phyloP scores from a whole-genome alignment of 1,284 basidiomycete species.

The Tilletia caries region DNA sequence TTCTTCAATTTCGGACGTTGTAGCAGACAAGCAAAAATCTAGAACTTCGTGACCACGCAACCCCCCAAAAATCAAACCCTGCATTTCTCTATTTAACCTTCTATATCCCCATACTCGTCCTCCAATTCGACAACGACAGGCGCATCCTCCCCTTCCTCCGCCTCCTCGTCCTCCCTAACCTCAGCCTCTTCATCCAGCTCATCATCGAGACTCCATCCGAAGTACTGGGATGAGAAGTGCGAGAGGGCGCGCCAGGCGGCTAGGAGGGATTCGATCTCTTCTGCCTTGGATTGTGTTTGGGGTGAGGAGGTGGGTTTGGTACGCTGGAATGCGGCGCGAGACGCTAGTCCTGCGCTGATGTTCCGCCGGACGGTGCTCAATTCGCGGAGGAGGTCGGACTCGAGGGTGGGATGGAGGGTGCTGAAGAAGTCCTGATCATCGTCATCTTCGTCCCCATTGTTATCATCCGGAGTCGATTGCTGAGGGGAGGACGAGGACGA shows the following conservation, averaged over 20 bases:
- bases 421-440: not conserved
- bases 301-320: too few species aligned
- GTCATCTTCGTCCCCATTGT: not conserved
- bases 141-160: constrained; percentile 3
- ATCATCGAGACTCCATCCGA: not conserved
- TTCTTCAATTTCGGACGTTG: too few species aligned
- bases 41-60: too few species aligned
- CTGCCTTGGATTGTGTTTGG: too few species aligned
- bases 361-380: not conserved
- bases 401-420: not conserved
- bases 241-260: not conserved
- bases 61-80: too few species aligned
- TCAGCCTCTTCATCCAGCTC: not conserved
- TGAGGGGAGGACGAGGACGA: not conserved
- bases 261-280: not conserved
- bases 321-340: not conserved
- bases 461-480: not conserved
- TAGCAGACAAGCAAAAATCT: too few species aligned
- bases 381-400: not conserved
- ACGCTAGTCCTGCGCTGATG: not conserved
- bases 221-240: not conserved
- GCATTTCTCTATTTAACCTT: too few species aligned
- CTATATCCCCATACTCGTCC: not conserved
- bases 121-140: not conserved
- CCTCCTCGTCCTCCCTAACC: constrained; percentile 1